Evolutionary conservation across 331 rosid species (phyloP), one percentile per base, ranked within the genome.

Genomic region (Acacia concinna): DNA sequence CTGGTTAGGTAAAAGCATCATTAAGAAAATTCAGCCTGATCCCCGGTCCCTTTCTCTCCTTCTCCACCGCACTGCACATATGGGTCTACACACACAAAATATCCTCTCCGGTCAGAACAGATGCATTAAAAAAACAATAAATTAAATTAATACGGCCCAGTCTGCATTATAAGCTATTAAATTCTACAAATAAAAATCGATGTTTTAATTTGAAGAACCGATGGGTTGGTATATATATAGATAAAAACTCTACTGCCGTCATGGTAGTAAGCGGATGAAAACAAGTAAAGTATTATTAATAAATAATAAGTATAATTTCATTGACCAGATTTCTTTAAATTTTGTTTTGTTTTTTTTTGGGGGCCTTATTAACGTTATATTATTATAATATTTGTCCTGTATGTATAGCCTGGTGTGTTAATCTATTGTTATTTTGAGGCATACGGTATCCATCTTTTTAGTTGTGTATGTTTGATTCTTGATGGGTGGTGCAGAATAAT

Each of bases 401-500:
- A 11, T 40, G 44, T 60, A 6, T 28, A 25, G 9, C 20, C 41
- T 63, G 0, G 69, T 31, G 8, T 32, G 62, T 41, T 67, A 8
- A 20, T 59, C 35, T 12, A 28, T 46, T 52, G 21, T 52, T n/a
- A 3, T 77, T 21, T 78, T 28, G 31, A 64, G 59, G 77, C 62
- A 49, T 67, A 14, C 34, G 86, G 86, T 67, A 82, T 78, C 65
- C 70, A 56, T 82, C 79, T 73, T 78, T 73, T 74, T 65, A 66
- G 57, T 43, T 66, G 72, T 73, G 15, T 66, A 66, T 73, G 23
- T 59, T 71, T 67, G 86, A 78, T 78, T 73, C 56, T 54, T n/a
- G 79, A 78, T 68, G 65, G 71, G 54, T 78, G 74, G 81, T 74
- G 83, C 74, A 74, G 82, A 83, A 83, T 78, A 78, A 74, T 59